Base-by-base conservation (phyloP, 2,329 filamentous ascomycete genomes). In the Grosmannia serpens region DNA sequence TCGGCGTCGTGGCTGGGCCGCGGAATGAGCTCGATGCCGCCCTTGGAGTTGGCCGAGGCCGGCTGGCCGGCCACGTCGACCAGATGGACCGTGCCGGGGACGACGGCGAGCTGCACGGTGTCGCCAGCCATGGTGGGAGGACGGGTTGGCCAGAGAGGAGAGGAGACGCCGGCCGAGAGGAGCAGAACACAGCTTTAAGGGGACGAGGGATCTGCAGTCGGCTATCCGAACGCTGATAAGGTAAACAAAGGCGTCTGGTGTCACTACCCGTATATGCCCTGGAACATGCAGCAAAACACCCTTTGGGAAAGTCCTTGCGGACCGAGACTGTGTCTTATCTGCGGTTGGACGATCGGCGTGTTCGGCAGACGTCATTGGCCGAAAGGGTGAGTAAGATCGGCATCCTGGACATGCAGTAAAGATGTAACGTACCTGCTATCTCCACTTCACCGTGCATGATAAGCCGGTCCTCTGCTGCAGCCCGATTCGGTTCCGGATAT, bases 41-140 rank as follows among this genome's bases (percentile, higher is more conserved):
- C 62, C 35, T 60, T 58, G 27, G 68, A 67, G 62, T 71, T 68
- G 5, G 63, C 58, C n/a, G 62, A 63, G 33, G 64, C 65, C 33
- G 64, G 63, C 20, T 60, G 61, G 53, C 60, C 64, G 35, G 70
- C 65, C 8, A 71, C 60, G 60, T 77, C 75, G 9, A 77, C 68
- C 22, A 77, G 67, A 3, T 70, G 71, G 44, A 76, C 69, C 0
- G 75, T 77, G 29, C 75, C 75, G 0, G 74, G 73, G 35, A 57
- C 58, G 26, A n/a, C 17, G 13, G 50, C n/a, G 3, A 26, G 46
- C 6, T 22, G 29, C 38, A 20, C 4, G 41, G 17, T 7, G 20
- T 17, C 4, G 50, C 33, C 50, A 3, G 27, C 27, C 50, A 33
- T 52, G 50, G 50, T 10, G 5, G 8, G 7, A 15, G 35, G 35